phyloP scores from a whole-genome alignment of 2,329 filamentous ascomycete genomes.

The Fusarium proliferatum region DNA sequence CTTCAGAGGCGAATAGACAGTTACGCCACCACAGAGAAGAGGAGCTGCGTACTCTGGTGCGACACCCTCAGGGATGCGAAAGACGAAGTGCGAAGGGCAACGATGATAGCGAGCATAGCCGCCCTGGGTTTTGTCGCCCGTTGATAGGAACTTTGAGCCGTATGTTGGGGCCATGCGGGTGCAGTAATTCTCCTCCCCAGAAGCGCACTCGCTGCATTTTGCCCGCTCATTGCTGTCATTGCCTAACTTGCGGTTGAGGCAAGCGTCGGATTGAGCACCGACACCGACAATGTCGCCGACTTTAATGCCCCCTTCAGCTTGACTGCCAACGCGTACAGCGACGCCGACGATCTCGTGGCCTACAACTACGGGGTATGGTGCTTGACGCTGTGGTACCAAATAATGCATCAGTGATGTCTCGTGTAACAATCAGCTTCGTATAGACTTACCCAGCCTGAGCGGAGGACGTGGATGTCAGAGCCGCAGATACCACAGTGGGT shows the following conservation, averaged over 20 bases:
- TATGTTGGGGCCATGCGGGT: constrained; percentile 70
- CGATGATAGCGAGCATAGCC: constrained; percentile 60
- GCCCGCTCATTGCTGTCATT: constrained; percentile 44
- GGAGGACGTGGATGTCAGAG: constrained; percentile 68
- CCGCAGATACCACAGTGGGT: constrained; percentile 76
- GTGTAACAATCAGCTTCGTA: rapidly evolving
- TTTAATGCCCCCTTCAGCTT: constrained; percentile 61
- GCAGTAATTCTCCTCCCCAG: constrained; percentile 77
- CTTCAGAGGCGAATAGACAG: constrained; percentile 80
- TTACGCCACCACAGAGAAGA: constrained; percentile 86
- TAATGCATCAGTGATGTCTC: constrained; percentile 11
- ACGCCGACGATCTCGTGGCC: constrained; percentile 74
- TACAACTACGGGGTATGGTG: constrained; percentile 59
- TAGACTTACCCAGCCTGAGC: constrained; percentile 60
- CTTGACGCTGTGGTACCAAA: neutral
- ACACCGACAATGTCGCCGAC: constrained; percentile 74
- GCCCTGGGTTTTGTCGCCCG: constrained; percentile 66
- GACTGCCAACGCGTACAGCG: constrained; percentile 64
- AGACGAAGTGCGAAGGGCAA: constrained; percentile 52
- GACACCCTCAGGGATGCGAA: constrained; percentile 79
- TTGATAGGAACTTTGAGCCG: constrained; percentile 63
- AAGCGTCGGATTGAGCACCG: constrained; percentile 74
- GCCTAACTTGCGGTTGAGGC: constrained; percentile 53
- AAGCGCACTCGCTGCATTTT: constrained; percentile 60
- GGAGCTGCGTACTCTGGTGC: constrained; percentile 71